A percentile compares a stretch with the other conserved stretches of the same genome.
phyloP scores from a whole-genome alignment of 352 stramenopile genomes.

The Globisporangium rhizosaccharum region DNA sequence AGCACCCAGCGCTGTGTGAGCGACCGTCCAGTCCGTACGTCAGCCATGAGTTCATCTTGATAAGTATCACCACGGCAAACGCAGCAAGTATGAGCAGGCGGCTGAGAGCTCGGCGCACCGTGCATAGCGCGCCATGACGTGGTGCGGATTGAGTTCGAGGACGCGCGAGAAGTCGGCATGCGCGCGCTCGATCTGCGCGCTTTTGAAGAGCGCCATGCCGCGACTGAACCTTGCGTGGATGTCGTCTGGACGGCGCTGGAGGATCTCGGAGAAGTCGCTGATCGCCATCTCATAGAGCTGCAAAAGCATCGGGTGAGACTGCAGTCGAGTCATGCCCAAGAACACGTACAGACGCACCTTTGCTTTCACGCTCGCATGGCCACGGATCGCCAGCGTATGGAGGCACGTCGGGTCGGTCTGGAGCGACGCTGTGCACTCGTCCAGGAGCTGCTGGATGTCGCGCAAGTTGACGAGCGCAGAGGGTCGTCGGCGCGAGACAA shows the following conservation, averaged over 20 bases:
- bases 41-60: neutral
- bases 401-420: conserved; percentile 41
- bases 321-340: neutral
- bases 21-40: neutral
- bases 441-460: conserved; percentile 54
- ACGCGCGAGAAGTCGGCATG: conserved; percentile 62
- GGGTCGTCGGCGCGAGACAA: conserved; percentile 6
- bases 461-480: conserved; percentile 21
- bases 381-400: conserved; percentile 51
- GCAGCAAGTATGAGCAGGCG: neutral
- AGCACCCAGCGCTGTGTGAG: conserved; percentile 46
- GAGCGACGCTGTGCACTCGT: conserved; percentile 44
- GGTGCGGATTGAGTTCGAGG: conserved; percentile 59
- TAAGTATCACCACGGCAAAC: neutral
- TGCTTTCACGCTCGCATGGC: conserved; percentile 65
- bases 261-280: conserved; percentile 48
- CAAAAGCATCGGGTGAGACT: neutral
- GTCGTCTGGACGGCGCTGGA: conserved; percentile 44
- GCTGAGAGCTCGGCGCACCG: conserved; percentile 14
- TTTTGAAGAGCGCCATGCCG: conserved; percentile 67
- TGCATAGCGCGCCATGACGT: conserved; percentile 78
- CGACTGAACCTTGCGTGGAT: conserved; percentile 63
- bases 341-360: conserved; percentile 19
- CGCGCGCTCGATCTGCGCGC: conserved; percentile 38
- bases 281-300: conserved; percentile 45